Conservation (phyloP, 1,284 basidiomycete species). For the Moesziomyces globuligerus region DNA sequence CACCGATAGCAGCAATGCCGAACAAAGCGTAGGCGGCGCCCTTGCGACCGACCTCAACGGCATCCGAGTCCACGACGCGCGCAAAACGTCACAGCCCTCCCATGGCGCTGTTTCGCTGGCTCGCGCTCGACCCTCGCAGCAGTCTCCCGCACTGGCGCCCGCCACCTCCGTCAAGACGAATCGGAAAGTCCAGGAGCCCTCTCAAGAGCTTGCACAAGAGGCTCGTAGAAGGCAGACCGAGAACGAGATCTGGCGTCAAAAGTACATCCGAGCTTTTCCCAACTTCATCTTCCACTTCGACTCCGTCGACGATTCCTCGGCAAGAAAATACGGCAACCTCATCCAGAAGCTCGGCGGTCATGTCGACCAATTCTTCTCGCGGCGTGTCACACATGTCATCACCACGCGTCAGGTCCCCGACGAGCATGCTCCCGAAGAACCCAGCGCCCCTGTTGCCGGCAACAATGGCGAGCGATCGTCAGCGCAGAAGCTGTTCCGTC, state of each 20-base stretch:
- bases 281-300: conserved; percentile 65
- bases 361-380: conserved; percentile 65
- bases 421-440: conserved; percentile 7
- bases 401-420: conserved; percentile 53
- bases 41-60: conserved; percentile 43
- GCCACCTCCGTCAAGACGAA: conserved; percentile 49
- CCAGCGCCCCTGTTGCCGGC: neutral
- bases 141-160: conserved; percentile 3
- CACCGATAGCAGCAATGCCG: conserved; percentile 43
- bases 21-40: conserved; percentile 38
- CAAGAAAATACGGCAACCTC: conserved; percentile 26
- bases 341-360: conserved; percentile 59
- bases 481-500: conserved; percentile 40
- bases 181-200: conserved; percentile 53
- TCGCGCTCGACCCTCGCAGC: conserved; percentile 18
- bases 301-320: conserved; percentile 51
- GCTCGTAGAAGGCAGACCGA: conserved; percentile 47
- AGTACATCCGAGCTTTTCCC: conserved; percentile 58
- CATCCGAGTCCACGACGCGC: conserved; percentile 37
- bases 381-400: conserved; percentile 63
- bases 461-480: conserved; percentile 10
- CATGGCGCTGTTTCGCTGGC: conserved; percentile 7
- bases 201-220: conserved; percentile 49
- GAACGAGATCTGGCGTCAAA: conserved; percentile 54
- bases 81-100: conserved; percentile 12